These are phyloP conservation scores for Syzygium malaccense DNA, from an alignment of 441 rosid species.

Conservation along the genomic window DNA sequence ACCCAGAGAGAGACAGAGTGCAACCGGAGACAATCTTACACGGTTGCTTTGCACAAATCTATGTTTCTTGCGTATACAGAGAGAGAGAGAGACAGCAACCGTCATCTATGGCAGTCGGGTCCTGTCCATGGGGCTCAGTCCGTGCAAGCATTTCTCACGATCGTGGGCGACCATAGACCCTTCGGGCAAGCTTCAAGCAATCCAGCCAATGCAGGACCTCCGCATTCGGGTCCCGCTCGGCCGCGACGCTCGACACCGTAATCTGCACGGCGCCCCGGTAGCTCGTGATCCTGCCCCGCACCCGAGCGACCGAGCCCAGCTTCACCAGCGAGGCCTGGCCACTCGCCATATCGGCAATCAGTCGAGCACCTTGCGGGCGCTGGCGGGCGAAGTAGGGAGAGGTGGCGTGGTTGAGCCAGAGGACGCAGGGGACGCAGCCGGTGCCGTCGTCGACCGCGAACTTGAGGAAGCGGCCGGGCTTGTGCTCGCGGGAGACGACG, in stretches of 20 bases:
- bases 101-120: background rate
- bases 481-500: conserved; percentile 49
- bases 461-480: conserved; percentile 58
- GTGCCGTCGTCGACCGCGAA: conserved; percentile 75
- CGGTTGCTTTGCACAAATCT: background rate
- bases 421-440: conserved; percentile 48
- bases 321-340: conserved; percentile 28
- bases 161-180: conserved; percentile 15
- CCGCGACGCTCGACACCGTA: conserved; percentile 48
- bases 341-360: conserved; percentile 39
- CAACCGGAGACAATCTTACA: background rate
- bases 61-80: background rate
- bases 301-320: conserved; percentile 57
- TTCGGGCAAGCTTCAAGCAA: conserved; percentile 43
- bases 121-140: background rate
- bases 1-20: background rate
- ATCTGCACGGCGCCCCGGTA: conserved; percentile 60
- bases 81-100: background rate
- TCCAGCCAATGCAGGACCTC: conserved; percentile 77
- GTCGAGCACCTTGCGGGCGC: conserved; percentile 27
- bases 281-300: conserved; percentile 55
- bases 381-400: conserved; percentile 49
- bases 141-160: background rate
- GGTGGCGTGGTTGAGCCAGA: conserved; percentile 76
- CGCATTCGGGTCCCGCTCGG: conserved; percentile 72